Base-by-base conservation (phyloP, 108 stramenopile genomes). In the Mayamaea pseudoterrestris region DNA sequence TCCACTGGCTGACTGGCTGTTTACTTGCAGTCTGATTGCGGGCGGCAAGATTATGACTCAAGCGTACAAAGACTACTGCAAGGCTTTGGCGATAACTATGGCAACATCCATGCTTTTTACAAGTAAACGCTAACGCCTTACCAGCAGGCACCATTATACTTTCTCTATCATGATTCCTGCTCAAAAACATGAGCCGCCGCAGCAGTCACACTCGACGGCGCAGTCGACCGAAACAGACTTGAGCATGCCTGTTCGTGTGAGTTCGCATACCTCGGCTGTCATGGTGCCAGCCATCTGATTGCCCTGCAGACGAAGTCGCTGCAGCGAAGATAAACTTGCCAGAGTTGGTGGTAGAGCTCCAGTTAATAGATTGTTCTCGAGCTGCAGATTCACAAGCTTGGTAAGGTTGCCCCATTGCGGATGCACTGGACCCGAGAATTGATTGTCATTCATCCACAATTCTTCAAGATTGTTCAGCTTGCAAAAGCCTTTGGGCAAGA, bases 291-390 rank as follows among this genome's bases (percentile, higher is more conserved):
- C 20, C 37, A 39, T 5, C 37, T 44, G 21, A 24, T 44, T 44
- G 44, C 26, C 26, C 13, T 44, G 16, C 3, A 44, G 44, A 9
- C 26, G 26, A 4, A 44, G 24, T 24, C 26, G 23, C 22, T 44
- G 21, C 16, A 44, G 24, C 20, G 44, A 21, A 16, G 44, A 25
- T 24, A 44, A 25, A 26, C 14, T 44, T 8, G 63, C 77, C 42
- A 79, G 44, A 3, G 26, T 35, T 1, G 63, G 27, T 8, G 70
- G 60, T 21, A 79, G 44, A 1, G 69, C 68, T n/a, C 73, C 73
- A 3, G 65, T 64, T 11, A 78, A 44, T 8, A 25, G 41, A 48
- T 74, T 74, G n/a, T 57, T 50, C 23, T 79, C 65, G 9, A 69
- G 21, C 47, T 73, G 77, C 8, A 79, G 57, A 17, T 74, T 69